phyloP scores from a whole-genome alignment of 768 basidiomycete species.

The Brasilioporus rufonigricans region DNA sequence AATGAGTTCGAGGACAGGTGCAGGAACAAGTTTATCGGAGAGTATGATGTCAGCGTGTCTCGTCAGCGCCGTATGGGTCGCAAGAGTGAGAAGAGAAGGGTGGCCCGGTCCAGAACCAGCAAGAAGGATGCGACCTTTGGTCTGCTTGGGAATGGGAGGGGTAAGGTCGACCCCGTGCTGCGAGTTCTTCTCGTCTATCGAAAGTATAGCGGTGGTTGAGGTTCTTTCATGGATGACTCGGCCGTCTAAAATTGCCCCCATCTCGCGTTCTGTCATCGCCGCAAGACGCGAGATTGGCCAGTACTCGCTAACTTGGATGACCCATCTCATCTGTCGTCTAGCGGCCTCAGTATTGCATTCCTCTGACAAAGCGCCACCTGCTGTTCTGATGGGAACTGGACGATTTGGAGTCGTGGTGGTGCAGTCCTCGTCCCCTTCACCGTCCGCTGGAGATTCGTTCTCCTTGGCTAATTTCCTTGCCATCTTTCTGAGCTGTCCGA shows the following conservation, averaged over 20 bases:
- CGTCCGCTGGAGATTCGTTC: conserved; percentile 21
- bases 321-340: conserved; percentile 82
- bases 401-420: conserved; percentile 59
- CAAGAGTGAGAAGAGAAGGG: conserved; percentile 85
- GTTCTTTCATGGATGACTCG: conserved; percentile 14
- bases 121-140: conserved; percentile 74
- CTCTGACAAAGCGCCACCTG: conserved; percentile 7
- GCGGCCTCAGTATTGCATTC: conserved; percentile 46
- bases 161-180: conserved; percentile 27
- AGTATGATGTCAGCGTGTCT: conserved; percentile 82
- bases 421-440: conserved; percentile 54
- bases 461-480: conserved; percentile 36
- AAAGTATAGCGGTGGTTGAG: conserved; percentile 10
- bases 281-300: conserved; percentile 84
- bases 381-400: conserved; percentile 52
- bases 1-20: conserved; percentile 81
- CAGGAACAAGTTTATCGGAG: conserved; percentile 95
- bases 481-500: conserved; percentile 65
- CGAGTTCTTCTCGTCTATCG: conserved; percentile 36
- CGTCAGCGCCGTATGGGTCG: conserved; percentile 79
- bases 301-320: conserved; percentile 95
- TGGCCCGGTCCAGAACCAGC: conserved; percentile 96
- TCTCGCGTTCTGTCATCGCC: conserved; percentile 61
- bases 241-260: conserved; percentile 59
- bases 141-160: conserved; percentile 14